A percentile compares a stretch with the other conserved stretches of the same genome.
Evolutionary conservation across 2,329 filamentous ascomycete species (phyloP).

Genomic region (Penicillium freii): DNA sequence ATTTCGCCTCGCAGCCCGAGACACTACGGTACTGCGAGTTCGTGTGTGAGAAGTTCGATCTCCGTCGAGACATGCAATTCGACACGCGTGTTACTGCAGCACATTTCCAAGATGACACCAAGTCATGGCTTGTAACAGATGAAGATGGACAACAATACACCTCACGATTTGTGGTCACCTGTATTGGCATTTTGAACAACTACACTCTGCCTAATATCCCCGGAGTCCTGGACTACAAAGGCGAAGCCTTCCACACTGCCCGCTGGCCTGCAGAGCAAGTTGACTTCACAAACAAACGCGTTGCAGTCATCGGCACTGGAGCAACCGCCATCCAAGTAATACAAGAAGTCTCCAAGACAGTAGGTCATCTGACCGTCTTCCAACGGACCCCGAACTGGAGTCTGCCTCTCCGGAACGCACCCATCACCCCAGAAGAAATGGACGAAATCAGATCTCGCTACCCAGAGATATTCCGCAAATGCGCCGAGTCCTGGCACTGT

Average conservation of each 20-base stretch:
- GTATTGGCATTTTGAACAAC: constrained; percentile 14
- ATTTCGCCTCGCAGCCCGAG: constrained; percentile 11
- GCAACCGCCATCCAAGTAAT: constrained; percentile 43
- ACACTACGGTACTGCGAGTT: constrained; percentile 11
- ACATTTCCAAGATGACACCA: constrained; percentile 1
- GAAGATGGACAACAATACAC: not conserved
- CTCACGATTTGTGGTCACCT: constrained; percentile 6
- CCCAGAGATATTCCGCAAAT: not conserved
- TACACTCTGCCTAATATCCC: constrained; percentile 26
- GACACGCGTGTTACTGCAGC: constrained; percentile 6
- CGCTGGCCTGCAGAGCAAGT: constrained; percentile 24
- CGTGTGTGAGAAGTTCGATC: constrained; percentile 3
- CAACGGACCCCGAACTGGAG: constrained; percentile 29
- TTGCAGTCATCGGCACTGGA: constrained; percentile 45
- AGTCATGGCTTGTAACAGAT: not conserved
- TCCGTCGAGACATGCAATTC: constrained; percentile 11
- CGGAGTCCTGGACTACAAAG: constrained; percentile 23
- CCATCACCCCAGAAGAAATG: not conserved
- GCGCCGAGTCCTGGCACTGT: not conserved
- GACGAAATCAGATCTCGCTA: not conserved
- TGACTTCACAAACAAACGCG: constrained; percentile 33
- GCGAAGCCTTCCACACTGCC: constrained; percentile 25
- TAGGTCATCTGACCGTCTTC: constrained; percentile 22
- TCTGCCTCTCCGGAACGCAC: constrained; percentile 21
- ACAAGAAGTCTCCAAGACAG: constrained; percentile 20